Percentiles rank a stretch among this genome's conserved stretches.
phyloP scores from a whole-genome alignment of 805 yeast species.

The Isabelozyma pseudorhagii region DNA sequence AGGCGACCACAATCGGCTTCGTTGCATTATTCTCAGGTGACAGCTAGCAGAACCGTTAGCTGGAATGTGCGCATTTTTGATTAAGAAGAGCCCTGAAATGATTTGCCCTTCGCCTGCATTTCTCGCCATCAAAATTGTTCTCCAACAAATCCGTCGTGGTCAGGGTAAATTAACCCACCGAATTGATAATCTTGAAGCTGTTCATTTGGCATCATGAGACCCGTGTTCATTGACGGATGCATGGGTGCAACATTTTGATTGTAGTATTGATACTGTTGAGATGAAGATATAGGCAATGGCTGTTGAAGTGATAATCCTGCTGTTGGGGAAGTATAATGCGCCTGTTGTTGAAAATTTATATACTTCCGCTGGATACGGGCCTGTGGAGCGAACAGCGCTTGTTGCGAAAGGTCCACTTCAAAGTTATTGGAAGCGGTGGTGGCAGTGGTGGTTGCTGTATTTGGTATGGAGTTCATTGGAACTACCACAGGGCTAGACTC shows the following conservation, averaged over 20 bases:
- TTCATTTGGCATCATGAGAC: conserved; percentile 8
- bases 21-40: too few species aligned
- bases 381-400: conserved; percentile 10
- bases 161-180: conserved; percentile 6
- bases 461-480: background rate
- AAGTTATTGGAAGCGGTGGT: background rate
- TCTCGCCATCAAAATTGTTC: background rate
- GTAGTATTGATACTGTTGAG: conserved; percentile 2
- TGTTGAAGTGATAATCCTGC: background rate
- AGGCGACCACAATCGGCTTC: too few species aligned
- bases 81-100: too few species aligned
- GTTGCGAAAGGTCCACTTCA: background rate
- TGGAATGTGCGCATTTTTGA: too few species aligned
- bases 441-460: background rate
- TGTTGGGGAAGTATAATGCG: background rate
- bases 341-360: conserved; percentile 16
- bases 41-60: too few species aligned
- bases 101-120: too few species aligned
- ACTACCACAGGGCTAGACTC: background rate
- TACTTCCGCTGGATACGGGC: conserved; percentile 16
- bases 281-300: background rate
- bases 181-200: conserved; percentile 6
- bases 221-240: conserved; percentile 8
- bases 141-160: conserved; percentile 3
- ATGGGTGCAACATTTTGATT: conserved; percentile 1